Base-by-base conservation (phyloP, 257 asterid genomes). In the Hygrophila difformis region DNA sequence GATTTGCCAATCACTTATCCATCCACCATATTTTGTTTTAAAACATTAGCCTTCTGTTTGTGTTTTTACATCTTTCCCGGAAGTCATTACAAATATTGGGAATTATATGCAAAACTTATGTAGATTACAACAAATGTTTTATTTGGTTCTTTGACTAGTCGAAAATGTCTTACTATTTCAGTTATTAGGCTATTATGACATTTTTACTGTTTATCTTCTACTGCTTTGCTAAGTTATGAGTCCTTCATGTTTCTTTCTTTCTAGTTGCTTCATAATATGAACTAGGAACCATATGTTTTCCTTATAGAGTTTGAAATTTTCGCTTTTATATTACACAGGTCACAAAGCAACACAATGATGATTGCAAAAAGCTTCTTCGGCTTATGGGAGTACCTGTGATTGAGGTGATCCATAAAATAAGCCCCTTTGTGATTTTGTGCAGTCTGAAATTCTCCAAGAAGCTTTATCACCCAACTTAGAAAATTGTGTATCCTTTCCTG, bases 361-460 rank as follows among this genome's bases (percentile, higher is more conserved):
- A 91, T 63, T 91, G 98, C 88, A 86, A 71, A 59, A 91, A 67
- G 48, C 96, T 91, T 68, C 94, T 91, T 41, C 68, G 73, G 71
- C 88, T 91, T 49, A 91, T 91, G 98, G 98, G 98, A 48, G 94
- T 91, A 49, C 98, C 98, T 13, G 93, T 83, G 46, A 68, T 91
- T 52, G 98, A 91, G 98, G 96, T 84, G 77, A 70, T 54, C 11
- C 57, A 51, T 7, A 12, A 57, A 44, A 42, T 61, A 29, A 41
- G 12, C 29, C 57, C 8, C 20, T 47, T n/a, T n/a, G n/a, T n/a
- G n/a, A n/a, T n/a, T 54, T 46, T 37, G 28, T 37, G 18, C 20
- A 44, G 57, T 39, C 35, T 40, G 12, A 40, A 39, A 39, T 18
- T 36, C 43, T 40, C 40, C 47, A 28, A 44, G 14, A 51, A 33